Evolutionary conservation across 2,329 filamentous ascomycete genomes (phyloP), one percentile per base, ranked within the genome.

Genomic region (Ceratocystis diversiconidia): DNA sequence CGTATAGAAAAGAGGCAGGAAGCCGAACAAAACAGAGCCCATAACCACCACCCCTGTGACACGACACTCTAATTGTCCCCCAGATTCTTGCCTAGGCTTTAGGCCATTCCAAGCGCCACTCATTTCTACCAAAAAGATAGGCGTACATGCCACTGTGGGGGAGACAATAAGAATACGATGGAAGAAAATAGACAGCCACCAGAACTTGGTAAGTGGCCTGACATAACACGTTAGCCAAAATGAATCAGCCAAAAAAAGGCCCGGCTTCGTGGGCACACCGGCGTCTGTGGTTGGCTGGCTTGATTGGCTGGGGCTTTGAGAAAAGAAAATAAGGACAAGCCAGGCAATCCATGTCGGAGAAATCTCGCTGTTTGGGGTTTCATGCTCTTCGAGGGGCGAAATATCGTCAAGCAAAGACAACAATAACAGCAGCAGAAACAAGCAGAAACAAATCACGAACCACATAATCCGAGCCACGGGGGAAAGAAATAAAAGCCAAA

Each of bases 311-410:
- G 28, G 8, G 30, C 15, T 30, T 7, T 19, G 36, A 41, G 36
- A 30, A 22, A 61, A 22, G 5, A 30, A 8, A 8, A 10, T 15
- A 36, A 10, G 57, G 30, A n/a, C 19, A 59, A 43, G 15, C n/a
- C 60, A 43, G 32, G 22, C 25, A 57, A 60, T 25, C 25, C 44
- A 57, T 30, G 25, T 64, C 62, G 50, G 50, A 28, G 62, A 60
- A 59, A 64, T 64, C 62, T 64, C 46, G 62, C 62, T 59, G 55
- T 64, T 44, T 43, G 30, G 19, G 19, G 17, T 28, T 8, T 50
- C 46, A 50, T n/a, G 46, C 32, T 10, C 32, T 36, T 30, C 5
- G 32, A 36, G 32, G 32, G 32, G 32, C 32, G 32, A 36, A 10
- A 50, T 8, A 50, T 50, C 25, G 19, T 10, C 55, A 60, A 50